These are phyloP conservation scores for Agrocybe pediades DNA, from an alignment of 768 basidiomycete genomes.

Conservation along the genomic window DNA sequence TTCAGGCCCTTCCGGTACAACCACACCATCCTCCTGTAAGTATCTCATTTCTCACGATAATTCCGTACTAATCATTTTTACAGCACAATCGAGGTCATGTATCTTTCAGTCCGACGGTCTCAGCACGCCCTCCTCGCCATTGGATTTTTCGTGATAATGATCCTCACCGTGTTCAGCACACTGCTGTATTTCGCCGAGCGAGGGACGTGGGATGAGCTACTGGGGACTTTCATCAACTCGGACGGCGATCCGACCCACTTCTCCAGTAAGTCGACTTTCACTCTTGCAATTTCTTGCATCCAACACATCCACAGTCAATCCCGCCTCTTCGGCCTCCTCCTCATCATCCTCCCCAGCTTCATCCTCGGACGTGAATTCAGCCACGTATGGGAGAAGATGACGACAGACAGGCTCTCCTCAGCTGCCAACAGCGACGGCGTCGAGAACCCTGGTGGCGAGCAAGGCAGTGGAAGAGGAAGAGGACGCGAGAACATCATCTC, in stretches of 20 bases:
- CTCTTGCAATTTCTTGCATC: not conserved
- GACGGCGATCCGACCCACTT: slow-evolving; percentile 86
- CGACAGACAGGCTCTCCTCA: slow-evolving; percentile 33
- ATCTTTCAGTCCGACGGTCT: slow-evolving; percentile 80
- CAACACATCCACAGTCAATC: slow-evolving; percentile 35
- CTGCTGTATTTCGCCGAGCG: slow-evolving; percentile 86
- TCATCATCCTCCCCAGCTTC: slow-evolving; percentile 90
- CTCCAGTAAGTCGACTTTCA: slow-evolving; percentile 40
- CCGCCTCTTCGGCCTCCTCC: no score
- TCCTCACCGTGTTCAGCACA: slow-evolving; percentile 86
- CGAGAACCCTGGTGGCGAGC: no score
- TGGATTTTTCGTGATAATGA: slow-evolving; percentile 87
- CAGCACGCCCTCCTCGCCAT: slow-evolving; percentile 86
- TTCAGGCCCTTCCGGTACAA: slow-evolving; percentile 89
- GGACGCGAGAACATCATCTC: not conserved
- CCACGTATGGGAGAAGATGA: slow-evolving; percentile 86
- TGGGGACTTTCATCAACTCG: slow-evolving; percentile 80
- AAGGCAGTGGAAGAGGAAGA: not conserved
- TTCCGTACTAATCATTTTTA: not conserved
- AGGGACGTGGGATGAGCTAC: slow-evolving; percentile 82
- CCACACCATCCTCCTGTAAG: slow-evolving; percentile 75
- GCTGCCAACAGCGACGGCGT: no score
- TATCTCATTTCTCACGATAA: not conserved
- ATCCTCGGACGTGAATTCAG: slow-evolving; percentile 93
- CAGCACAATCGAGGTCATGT: slow-evolving; percentile 93